A percentile compares a stretch with the other conserved stretches of the same genome.
These are phyloP conservation scores for Trypanosoma rangeli DNA, from an alignment of 208 protist species.

Conservation along the genomic window DNA sequence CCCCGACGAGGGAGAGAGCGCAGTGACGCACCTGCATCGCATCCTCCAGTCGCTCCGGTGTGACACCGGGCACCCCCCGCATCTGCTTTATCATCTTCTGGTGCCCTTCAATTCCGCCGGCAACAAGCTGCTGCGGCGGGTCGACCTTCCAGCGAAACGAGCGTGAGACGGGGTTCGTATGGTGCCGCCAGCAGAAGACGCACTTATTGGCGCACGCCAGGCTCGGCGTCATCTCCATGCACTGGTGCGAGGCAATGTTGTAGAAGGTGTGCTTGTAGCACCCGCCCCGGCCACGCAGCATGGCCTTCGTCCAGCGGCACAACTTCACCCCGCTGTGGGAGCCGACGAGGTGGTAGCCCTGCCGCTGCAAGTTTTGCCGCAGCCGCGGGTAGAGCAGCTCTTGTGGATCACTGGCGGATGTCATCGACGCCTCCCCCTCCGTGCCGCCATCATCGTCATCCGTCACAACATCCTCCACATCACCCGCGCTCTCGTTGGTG, in stretches of 20 bases:
- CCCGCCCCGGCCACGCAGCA: conserved; percentile 95
- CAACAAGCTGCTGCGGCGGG: conserved; percentile 78
- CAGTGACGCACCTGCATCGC: conserved; percentile 89
- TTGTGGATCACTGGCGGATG: conserved; percentile 11
- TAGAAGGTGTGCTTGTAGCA: conserved; percentile 99
- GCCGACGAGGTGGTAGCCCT: conserved; percentile 94
- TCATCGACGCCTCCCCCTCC: background rate
- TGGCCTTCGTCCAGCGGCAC: conserved; percentile 97
- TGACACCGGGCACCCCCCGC: conserved; percentile 92
- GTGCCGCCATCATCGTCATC: conserved; percentile 43
- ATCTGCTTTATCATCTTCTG: conserved; percentile 88
- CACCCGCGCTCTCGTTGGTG: conserved; percentile 49
- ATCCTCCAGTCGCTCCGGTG: conserved; percentile 76
- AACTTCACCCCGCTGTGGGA: conserved; percentile 96
- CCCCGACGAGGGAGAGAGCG: conserved; percentile 95
- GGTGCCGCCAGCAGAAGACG: conserved; percentile 95
- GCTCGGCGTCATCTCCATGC: conserved; percentile 97
- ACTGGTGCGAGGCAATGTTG: conserved; percentile 94
- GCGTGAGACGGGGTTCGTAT: conserved; percentile 93
- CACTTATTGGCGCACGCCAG: conserved; percentile 97
- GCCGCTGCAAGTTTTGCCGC: conserved; percentile 90
- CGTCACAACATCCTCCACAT: conserved; percentile 71
- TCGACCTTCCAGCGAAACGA: conserved; percentile 93
- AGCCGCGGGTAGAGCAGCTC: conserved; percentile 91
- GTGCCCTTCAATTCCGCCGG: conserved; percentile 75